phyloP scores from a whole-genome alignment of 139 green algal genomes.

The Trebouxia sp. region DNA sequence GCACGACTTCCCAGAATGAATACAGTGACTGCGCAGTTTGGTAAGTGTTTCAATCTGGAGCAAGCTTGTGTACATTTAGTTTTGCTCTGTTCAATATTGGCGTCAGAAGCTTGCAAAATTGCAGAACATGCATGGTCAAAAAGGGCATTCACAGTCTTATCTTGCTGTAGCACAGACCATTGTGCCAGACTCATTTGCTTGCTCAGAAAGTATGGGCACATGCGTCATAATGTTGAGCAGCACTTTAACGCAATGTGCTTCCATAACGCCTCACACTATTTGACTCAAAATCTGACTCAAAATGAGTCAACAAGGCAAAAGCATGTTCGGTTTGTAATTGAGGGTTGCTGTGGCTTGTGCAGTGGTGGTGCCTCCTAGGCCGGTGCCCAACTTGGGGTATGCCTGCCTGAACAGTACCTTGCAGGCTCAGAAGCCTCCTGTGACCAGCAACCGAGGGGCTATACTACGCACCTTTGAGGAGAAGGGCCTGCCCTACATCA shows the following conservation, averaged over 20 bases:
- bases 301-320: no score
- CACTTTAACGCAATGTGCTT: neutral
- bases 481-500: conserved; percentile 56
- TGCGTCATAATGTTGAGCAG: neutral
- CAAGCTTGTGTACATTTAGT: neutral
- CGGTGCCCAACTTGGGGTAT: conserved; percentile 69
- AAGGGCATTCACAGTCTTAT: no score
- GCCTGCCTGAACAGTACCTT: conserved; percentile 67
- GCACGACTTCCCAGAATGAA: neutral
- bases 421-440: conserved; percentile 37
- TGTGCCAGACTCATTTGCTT: neutral
- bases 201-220: neutral
- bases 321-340: neutral
- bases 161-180: no score
- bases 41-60: neutral
- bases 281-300: neutral
- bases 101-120: neutral
- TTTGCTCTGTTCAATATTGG: neutral
- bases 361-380: conserved; percentile 27
- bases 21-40: neutral
- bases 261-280: neutral
- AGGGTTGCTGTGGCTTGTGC: neutral
- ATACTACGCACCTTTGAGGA: conserved; percentile 44
- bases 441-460: conserved; percentile 54
- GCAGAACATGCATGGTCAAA: no score